Base-by-base conservation (phyloP, 192 early-diverging fungal genomes). In the Coemansia sp. region DNA sequence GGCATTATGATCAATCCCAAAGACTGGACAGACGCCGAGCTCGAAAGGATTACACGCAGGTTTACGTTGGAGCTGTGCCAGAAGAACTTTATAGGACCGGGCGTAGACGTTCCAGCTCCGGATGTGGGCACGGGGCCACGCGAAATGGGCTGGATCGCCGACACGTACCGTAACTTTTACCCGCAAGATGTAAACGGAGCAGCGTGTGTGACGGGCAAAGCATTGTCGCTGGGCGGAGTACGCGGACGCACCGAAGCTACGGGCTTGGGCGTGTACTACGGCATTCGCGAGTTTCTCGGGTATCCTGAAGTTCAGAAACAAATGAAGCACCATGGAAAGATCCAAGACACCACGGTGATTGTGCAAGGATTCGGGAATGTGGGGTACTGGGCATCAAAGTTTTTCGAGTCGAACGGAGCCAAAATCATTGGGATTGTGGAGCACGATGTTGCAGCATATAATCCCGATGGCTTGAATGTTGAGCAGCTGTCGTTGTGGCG, bases 311-410 rank as follows among this genome's bases (percentile, higher is more conserved):
- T 93, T 37, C 91, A 91, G 65, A 70, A 86, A 71, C 74, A 81
- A 65, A 87, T 87, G 23, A 65, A 65, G n/a, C 80, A 90, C 49
- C 74, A 58, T 37, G 88, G 84, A 46, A 72, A 79, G 12, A 76
- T 93, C 47, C 64, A 81, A 23, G 91, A 77, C 64, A 74, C 61
- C 55, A 82, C 68, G 17, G 86, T 93, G 36, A 78, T 91, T 63
- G 86, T 93, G 53, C 91, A 93, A 81, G 91, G 91, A 47, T 91
- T 93, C 51, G 91, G 91, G 63, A 93, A 93, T 59, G 91, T 93
- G 58, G 91, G 91, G 40, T 90, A 88, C 80, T 90, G 86, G 79
- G 88, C 89, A 21, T 86, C 89, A 50, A 89, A 90, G 68, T 93
- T 91, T 83, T 91, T 93, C 58, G 76, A 87, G 58, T 81, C 84